Conservation (phyloP, 352 stramenopile genomes). For the Blastocystis sp. region DNA sequence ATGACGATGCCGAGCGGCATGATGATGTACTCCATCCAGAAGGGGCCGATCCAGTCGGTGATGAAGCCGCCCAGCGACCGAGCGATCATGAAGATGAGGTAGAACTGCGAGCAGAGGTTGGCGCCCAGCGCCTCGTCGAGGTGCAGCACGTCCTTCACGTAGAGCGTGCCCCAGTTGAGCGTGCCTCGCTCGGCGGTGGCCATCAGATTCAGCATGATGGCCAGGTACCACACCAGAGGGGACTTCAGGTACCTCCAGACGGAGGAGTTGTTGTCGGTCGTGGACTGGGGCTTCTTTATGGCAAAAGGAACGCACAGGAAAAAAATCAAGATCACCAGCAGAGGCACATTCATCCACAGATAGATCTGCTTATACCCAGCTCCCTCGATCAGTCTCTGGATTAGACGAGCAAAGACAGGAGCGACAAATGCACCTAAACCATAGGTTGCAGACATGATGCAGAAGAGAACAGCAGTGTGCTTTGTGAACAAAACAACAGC, state of each 20-base stretch:
- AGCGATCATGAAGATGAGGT: slow-evolving; percentile 48
- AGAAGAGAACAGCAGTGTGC: slow-evolving; percentile 23
- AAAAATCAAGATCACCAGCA: background rate
- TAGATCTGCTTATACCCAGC: background rate
- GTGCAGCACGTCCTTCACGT: slow-evolving; percentile 46
- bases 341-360: background rate
- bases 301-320: slow-evolving; percentile 49
- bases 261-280: background rate
- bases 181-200: slow-evolving; percentile 34
- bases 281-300: background rate
- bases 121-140: background rate
- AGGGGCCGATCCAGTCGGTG: slow-evolving; percentile 24
- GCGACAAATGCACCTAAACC: slow-evolving; percentile 44
- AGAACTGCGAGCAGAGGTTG: slow-evolving; percentile 33
- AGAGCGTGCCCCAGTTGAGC: slow-evolving; percentile 49
- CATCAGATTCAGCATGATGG: slow-evolving; percentile 20
- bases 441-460: slow-evolving; percentile 55
- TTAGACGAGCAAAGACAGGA: background rate
- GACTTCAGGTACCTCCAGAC: background rate
- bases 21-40: slow-evolving; percentile 57
- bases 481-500: slow-evolving; percentile 55
- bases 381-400: background rate
- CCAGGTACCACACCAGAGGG: slow-evolving; percentile 41
- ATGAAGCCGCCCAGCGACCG: slow-evolving; percentile 54
- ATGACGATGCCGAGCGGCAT: slow-evolving; percentile 4